Percentiles rank a stretch among this genome's conserved stretches.
phyloP scores from a whole-genome alignment of 306 rosid genomes.

The Trifolium repens region DNA sequence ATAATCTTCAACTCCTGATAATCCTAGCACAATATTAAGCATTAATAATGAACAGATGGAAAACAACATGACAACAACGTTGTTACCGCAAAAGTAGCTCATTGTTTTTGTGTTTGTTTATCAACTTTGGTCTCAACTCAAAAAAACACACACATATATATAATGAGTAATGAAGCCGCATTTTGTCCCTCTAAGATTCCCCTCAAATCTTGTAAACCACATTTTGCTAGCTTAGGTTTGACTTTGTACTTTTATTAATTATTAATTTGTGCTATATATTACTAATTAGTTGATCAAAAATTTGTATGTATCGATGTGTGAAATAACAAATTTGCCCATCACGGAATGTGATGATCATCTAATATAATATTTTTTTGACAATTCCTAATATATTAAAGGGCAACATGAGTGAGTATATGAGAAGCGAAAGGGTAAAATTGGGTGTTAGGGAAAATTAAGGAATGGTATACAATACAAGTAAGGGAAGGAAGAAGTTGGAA shows the following conservation, averaged over 20 bases:
- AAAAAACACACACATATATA: neutral
- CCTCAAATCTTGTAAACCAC: constrained; percentile 30
- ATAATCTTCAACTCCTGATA: constrained; percentile 9
- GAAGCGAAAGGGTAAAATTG: constrained; percentile 34
- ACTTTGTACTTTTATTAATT: constrained; percentile 30
- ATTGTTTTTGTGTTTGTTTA: constrained; percentile 44
- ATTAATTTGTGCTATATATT: neutral
- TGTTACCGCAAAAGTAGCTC: constrained; percentile 47
- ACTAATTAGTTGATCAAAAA: constrained; percentile 8
- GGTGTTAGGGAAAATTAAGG: constrained; percentile 10
- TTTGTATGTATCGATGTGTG: neutral
- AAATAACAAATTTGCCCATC: constrained; percentile 30
- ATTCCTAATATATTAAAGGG: neutral
- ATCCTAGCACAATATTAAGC: constrained; percentile 23
- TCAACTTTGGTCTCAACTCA: constrained; percentile 14
- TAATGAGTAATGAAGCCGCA: constrained; percentile 20
- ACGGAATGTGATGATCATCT: no score
- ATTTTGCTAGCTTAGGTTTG: constrained; percentile 47
- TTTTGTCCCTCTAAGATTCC: neutral
- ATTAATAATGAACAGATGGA: constrained; percentile 17
- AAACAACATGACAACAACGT: constrained; percentile 26
- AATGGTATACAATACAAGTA: constrained; percentile 26
- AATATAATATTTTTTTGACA: neutral
- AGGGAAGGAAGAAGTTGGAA: constrained; percentile 47
- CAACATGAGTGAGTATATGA: neutral